Conservation (phyloP, 73 alveolate species). For the Paramecium biaurelia region DNA sequence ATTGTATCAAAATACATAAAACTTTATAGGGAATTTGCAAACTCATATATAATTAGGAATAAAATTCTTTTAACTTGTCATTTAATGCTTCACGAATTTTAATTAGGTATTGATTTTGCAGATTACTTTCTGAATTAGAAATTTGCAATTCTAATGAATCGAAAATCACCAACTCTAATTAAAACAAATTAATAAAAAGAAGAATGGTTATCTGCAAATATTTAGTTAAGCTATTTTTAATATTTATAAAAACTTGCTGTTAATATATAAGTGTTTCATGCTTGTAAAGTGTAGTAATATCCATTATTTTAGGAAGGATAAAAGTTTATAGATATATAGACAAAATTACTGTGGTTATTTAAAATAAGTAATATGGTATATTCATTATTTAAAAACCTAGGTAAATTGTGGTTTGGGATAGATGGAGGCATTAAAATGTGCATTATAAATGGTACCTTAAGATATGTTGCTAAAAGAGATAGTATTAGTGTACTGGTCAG, state of each 20-base stretch:
- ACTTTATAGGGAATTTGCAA: conserved; percentile 11
- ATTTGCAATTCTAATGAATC: background rate
- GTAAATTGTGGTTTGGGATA: conserved; percentile 51
- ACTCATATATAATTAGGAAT: background rate
- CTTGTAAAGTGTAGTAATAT: conserved; percentile 35
- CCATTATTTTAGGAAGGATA: conserved; percentile 42
- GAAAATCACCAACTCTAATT: background rate
- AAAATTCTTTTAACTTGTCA: conserved; percentile 35
- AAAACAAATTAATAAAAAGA: background rate
- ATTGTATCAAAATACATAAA: background rate
- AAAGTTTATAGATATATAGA: conserved; percentile 27
- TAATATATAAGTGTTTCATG: conserved; percentile 37
- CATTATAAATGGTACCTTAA: conserved; percentile 13
- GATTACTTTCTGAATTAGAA: conserved; percentile 5
- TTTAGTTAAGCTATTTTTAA: conserved; percentile 21
- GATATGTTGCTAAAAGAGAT: conserved; percentile 29
- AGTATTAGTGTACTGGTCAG: conserved; percentile 42
- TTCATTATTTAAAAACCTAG: background rate
- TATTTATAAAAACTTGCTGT: conserved; percentile 43
- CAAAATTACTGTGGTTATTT: conserved; percentile 35
- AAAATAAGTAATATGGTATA: conserved; percentile 27
- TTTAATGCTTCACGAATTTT: conserved; percentile 44
- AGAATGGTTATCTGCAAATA: conserved; percentile 41
- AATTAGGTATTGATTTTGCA: conserved; percentile 49
- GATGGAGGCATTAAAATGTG: conserved; percentile 11